These are phyloP conservation scores for Fusarium beomiforme DNA, from an alignment of 2,329 filamentous ascomycete genomes.

Conservation along the genomic window DNA sequence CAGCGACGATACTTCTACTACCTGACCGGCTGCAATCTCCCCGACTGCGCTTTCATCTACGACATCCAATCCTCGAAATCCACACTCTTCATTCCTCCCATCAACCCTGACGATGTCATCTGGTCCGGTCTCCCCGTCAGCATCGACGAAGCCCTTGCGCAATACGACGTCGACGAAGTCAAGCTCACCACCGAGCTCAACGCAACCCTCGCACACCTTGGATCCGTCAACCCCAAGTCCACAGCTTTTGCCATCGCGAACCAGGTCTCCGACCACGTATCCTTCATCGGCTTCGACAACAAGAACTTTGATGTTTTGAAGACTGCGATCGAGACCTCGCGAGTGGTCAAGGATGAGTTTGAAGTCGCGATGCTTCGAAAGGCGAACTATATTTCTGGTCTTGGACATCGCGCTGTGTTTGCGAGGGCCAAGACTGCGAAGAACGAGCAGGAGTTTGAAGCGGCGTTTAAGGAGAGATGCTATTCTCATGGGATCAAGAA, in stretches of 20 bases:
- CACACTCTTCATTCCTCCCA: conserved; percentile 90
- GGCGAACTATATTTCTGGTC: conserved; percentile 75
- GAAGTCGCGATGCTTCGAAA: conserved; percentile 78
- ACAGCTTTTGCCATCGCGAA: conserved; percentile 81
- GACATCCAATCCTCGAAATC: conserved; percentile 77
- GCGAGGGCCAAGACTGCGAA: conserved; percentile 68
- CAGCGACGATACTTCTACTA: conserved; percentile 97
- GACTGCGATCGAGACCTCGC: conserved; percentile 72
- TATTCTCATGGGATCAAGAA: conserved; percentile 79
- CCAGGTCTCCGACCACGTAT: conserved; percentile 77
- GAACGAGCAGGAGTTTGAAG: conserved; percentile 87
- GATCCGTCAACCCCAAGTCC: conserved; percentile 48
- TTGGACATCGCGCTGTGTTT: conserved; percentile 72
- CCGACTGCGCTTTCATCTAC: conserved; percentile 85
- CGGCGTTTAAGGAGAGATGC: conserved; percentile 79
- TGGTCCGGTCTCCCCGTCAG: conserved; percentile 91
- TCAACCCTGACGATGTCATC: conserved; percentile 88
- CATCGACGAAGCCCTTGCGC: conserved; percentile 75
- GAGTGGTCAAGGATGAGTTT: conserved; percentile 78
- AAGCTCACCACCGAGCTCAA: conserved; percentile 79
- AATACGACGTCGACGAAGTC: conserved; percentile 86
- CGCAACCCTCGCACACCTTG: conserved; percentile 68
- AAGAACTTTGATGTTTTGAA: conserved; percentile 68
- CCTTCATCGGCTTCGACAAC: conserved; percentile 74
- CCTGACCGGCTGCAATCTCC: conserved; percentile 82